Base-by-base conservation (phyloP, 768 basidiomycete species). In the Dacryopinax primogenitus region DNA sequence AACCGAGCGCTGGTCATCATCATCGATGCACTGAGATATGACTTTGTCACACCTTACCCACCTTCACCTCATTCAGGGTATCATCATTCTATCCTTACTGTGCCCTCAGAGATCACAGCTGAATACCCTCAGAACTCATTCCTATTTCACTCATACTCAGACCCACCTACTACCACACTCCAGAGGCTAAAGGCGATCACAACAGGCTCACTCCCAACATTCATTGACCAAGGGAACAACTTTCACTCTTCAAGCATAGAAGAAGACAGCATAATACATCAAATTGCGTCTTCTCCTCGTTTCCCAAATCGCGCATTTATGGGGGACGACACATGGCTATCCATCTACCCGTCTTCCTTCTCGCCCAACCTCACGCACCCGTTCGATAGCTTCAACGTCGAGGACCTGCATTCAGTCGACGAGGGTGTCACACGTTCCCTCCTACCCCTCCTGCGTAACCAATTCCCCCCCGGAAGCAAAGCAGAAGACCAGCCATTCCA, bases 311-410 rank as follows among this genome's bases (percentile, higher is more conserved):
- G 90, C 63, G 90, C 88, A 0, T 88, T 97, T 73, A 91, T 91
- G 85, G 95, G 96, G 0, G 95, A 98, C 71, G 92, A 98, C 73
- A 99, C 96, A 0, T 99, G 96, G 96, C 83, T 88, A 75, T 82
- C 86, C 0, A 82, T 94, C 13, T 99, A 93, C 72, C 91, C 94
- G 0, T 77, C 82, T 63, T 77, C 83, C 3, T 92, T 97, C 69
- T 78, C 81, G 32, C 74, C 78, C 15, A 85, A 89, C 70, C 84
- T 88, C 79, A 80, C 87, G 0, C 87, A 84, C 71, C 87, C 94
- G 0, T 98, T 85, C 72, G 94, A 96, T 74, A 96, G 93, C 0
- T 98, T 99, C 81, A 93, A 98, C 74, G 96, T 99, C 66, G 96
- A 98, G 74, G 96, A 98, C 73, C 80, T 99, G 1, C 93, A 99